Conservation (phyloP, 202 grass and related monocot species). For the Dendrocalamus latiflorus region DNA sequence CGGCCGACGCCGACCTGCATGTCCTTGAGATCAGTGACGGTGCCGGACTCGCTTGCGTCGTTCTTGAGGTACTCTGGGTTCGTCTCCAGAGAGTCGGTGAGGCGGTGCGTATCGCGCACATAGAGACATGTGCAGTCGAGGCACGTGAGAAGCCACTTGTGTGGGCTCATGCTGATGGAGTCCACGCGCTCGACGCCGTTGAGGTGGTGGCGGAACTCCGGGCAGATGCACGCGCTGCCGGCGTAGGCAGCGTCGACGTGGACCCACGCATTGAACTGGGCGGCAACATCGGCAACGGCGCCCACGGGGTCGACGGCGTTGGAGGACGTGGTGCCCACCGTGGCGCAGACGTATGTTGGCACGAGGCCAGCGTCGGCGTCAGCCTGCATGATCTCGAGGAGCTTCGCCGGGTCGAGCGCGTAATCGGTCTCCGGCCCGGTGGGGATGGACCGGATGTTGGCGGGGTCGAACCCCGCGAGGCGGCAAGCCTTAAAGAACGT, state of each 20-base stretch:
- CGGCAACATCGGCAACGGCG: constrained; percentile 27
- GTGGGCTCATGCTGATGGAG: no score
- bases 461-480: constrained; percentile 47
- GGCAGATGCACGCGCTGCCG: constrained; percentile 64
- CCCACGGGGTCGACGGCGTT: no score
- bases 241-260: constrained; percentile 59
- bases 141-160: no score
- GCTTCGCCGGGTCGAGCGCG: constrained; percentile 20
- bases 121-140: no score
- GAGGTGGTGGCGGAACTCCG: constrained; percentile 53
- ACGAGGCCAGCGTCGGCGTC: no score
- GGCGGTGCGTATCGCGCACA: no score
- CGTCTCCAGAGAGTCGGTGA: no score
- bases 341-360: no score
- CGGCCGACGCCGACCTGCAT: constrained; percentile 61
- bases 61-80: no score
- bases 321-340: no score
- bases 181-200: constrained; percentile 41
- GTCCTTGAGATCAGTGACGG: constrained; percentile 60
- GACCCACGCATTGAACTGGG: no score
- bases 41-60: constrained; percentile 45
- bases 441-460: constrained; percentile 45
- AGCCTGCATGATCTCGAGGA: no score
- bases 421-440: constrained; percentile 14
- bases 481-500: constrained; percentile 52